These are phyloP conservation scores for Dendrobium nobile DNA, from an alignment of 106 monocot genomes.

Conservation along the genomic window DNA sequence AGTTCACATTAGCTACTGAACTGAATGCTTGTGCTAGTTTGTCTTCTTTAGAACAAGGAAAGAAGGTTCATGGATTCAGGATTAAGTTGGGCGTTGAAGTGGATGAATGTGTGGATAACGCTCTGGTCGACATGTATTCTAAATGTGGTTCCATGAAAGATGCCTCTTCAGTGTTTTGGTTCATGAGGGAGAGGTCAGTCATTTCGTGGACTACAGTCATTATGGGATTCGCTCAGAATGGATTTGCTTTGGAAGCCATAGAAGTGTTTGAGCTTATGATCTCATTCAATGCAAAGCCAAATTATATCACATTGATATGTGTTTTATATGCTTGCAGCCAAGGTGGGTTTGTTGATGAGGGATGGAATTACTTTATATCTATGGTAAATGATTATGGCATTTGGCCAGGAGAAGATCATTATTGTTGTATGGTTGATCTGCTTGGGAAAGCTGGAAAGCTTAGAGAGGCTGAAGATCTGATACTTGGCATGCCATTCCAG, in stretches of 20 bases:
- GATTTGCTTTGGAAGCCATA: constrained; percentile 42
- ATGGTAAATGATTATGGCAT: constrained; percentile 45
- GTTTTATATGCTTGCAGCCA: constrained; percentile 73
- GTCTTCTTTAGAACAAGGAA: constrained; percentile 49
- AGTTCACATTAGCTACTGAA: constrained; percentile 50
- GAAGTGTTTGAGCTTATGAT: constrained; percentile 48
- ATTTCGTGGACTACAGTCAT: constrained; percentile 82
- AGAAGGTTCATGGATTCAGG: constrained; percentile 49
- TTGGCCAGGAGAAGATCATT: constrained; percentile 65
- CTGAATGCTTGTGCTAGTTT: constrained; percentile 58
- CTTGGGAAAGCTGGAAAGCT: constrained; percentile 53
- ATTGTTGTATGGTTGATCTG: constrained; percentile 77
- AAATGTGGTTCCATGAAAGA: constrained; percentile 58
- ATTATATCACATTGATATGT: constrained; percentile 61
- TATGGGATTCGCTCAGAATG: constrained; percentile 75
- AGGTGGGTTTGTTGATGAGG: constrained; percentile 66
- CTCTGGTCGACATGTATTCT: constrained; percentile 78
- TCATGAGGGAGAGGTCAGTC: constrained; percentile 37
- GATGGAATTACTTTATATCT: constrained; percentile 45
- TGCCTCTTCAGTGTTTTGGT: constrained; percentile 36
- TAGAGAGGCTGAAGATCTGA: constrained; percentile 55
- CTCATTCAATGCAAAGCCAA: constrained; percentile 23
- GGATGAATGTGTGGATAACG: constrained; percentile 69
- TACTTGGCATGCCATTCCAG: constrained; percentile 43
- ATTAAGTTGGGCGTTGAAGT: constrained; percentile 47